Evolutionary conservation across 768 basidiomycete genomes (phyloP).

Genomic region (Rhizopogon rudus): DNA sequence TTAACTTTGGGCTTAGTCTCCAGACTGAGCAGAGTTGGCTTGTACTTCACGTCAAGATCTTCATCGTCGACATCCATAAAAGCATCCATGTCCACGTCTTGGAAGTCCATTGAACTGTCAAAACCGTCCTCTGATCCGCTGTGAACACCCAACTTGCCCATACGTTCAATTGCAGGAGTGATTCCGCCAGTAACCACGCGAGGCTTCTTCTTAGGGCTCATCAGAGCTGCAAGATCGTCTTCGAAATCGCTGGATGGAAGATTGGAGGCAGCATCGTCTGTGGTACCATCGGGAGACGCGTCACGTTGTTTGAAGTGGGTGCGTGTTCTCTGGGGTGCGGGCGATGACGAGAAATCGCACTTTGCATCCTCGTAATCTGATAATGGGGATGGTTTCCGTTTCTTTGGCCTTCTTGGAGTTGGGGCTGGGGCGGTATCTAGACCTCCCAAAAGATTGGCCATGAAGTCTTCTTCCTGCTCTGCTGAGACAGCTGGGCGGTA

Average conservation of each 20-base stretch:
- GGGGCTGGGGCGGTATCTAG: slow-evolving; percentile 52
- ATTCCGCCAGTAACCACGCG: slow-evolving; percentile 40
- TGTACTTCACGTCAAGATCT: slow-evolving; percentile 36
- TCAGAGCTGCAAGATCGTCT: slow-evolving; percentile 36
- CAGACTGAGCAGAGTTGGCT: neutral
- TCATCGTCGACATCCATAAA: slow-evolving; percentile 59
- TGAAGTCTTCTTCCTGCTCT: slow-evolving; percentile 85
- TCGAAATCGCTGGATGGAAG: slow-evolving; percentile 46
- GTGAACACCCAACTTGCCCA: slow-evolving; percentile 56
- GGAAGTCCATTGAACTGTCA: slow-evolving; percentile 32
- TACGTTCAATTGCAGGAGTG: slow-evolving; percentile 50
- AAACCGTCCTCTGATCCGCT: slow-evolving; percentile 43
- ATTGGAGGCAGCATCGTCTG: slow-evolving; percentile 20
- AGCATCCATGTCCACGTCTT: slow-evolving; percentile 52
- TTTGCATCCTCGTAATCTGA: slow-evolving; percentile 30
- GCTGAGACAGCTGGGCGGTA: slow-evolving; percentile 75
- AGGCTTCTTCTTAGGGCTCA: slow-evolving; percentile 69
- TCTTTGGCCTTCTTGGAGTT: slow-evolving; percentile 38
- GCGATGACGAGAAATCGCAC: slow-evolving; percentile 33
- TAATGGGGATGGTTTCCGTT: slow-evolving; percentile 61
- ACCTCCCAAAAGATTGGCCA: slow-evolving; percentile 72
- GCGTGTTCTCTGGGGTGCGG: slow-evolving; percentile 32
- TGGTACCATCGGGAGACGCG: slow-evolving; percentile 32
- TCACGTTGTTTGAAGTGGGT: slow-evolving; percentile 26
- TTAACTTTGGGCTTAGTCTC: slow-evolving; percentile 12